Conservation (phyloP, 1,139 yeast genomes). For the Magnusiomyces paraingens region DNA sequence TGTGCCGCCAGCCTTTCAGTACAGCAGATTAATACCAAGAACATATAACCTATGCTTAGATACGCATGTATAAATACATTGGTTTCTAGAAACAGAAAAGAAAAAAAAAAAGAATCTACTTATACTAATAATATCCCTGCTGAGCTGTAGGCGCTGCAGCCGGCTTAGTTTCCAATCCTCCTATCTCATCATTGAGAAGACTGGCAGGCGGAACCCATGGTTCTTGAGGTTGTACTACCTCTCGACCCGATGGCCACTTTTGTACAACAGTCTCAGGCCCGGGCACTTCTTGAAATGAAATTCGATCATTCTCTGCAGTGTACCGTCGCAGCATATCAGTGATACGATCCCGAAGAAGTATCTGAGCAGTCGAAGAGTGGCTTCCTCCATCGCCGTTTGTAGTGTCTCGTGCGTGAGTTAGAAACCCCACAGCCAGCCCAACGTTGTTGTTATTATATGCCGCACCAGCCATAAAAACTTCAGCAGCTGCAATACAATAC, state of each 20-base stretch:
- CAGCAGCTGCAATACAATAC: slow-evolving; percentile 29
- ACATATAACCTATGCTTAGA: background rate
- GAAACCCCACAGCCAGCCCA: slow-evolving; percentile 30
- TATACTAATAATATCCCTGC: background rate
- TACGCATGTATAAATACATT: background rate
- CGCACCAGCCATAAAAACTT: slow-evolving; percentile 30
- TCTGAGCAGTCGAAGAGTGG: slow-evolving; percentile 6
- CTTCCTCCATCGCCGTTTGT: slow-evolving; percentile 10
- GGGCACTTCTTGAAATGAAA: slow-evolving; percentile 33
- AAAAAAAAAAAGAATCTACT: background rate
- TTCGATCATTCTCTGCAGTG: slow-evolving; percentile 30
- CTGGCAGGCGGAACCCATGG: slow-evolving; percentile 27
- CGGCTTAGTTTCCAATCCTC: too few relatives aligned
- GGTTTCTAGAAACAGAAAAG: background rate
- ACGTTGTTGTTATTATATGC: slow-evolving; percentile 25
- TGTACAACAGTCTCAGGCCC: slow-evolving; percentile 23
- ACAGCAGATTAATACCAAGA: slow-evolving; percentile 3
- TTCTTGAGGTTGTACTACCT: slow-evolving; percentile 24
- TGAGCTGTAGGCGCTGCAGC: too few relatives aligned
- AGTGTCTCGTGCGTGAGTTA: slow-evolving; percentile 16
- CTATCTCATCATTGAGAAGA: background rate
- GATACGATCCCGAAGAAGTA: slow-evolving; percentile 15
- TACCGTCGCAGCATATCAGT: slow-evolving; percentile 20
- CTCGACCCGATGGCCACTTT: slow-evolving; percentile 34
- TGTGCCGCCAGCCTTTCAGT: slow-evolving; percentile 76